These are phyloP conservation scores for Daldinia grandis DNA, from an alignment of 495 filamentous ascomycete species.

Conservation along the genomic window DNA sequence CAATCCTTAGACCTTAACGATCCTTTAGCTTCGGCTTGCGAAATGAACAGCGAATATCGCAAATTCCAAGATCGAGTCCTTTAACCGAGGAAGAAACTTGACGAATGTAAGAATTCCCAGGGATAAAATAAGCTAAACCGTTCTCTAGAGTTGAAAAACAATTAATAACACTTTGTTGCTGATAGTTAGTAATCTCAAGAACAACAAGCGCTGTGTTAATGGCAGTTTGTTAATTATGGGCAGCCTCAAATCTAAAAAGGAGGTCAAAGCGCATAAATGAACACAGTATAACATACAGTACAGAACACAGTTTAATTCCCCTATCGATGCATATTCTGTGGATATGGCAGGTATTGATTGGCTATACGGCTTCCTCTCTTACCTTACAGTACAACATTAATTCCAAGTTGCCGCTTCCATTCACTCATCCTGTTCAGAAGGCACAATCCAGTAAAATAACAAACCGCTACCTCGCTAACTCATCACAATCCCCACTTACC, in stretches of 20 bases:
- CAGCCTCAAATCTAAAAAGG: slow-evolving; percentile 5
- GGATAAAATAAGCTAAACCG: neutral
- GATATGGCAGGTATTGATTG: slow-evolving; percentile 20
- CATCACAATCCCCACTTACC: neutral
- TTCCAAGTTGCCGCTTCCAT: neutral
- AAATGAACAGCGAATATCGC: neutral
- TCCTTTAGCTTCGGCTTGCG: neutral
- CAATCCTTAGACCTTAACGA: neutral
- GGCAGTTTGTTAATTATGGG: slow-evolving; percentile 15
- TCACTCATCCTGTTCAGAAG: neutral
- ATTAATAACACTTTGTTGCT: neutral
- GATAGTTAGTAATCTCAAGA: neutral
- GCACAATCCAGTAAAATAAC: neutral
- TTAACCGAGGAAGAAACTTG: neutral
- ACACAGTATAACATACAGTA: slow-evolving; percentile 32
- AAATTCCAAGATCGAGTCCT: neutral
- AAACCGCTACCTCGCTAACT: neutral
- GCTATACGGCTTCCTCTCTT: neutral
- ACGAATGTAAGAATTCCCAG: neutral
- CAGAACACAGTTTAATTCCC: slow-evolving; percentile 13
- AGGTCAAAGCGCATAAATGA: slow-evolving; percentile 23
- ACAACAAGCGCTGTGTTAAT: slow-evolving; percentile 6
- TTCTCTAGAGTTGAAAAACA: neutral
- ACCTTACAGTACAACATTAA: neutral
- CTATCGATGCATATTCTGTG: neutral